Base-by-base conservation (phyloP, 495 filamentous ascomycete genomes). In the Emericellopsis terricola region DNA sequence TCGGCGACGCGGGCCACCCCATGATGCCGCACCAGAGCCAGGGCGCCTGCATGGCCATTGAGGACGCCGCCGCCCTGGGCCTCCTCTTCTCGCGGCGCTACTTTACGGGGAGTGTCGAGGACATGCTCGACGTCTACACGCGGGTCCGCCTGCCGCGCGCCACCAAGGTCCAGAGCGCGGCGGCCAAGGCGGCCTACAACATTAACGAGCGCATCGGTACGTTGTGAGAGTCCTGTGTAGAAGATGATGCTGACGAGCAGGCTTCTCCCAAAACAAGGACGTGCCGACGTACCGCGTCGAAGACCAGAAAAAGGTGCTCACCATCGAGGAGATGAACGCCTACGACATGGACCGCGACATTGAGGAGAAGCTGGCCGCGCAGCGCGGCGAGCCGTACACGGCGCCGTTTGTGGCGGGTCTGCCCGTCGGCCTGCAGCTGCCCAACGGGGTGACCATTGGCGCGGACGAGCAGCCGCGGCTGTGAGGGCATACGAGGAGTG, bases 21-120 rank as follows among this genome's bases (percentile, higher is more conserved):
- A 66, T 66, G 62, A 62, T 66, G 58, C 62, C 62, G 0, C 53
- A 61, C 29, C 57, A 59, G 38, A 59, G 50, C 15, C 61, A 65
- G 40, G 58, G 55, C 2, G 61, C 45, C 15, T 56, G 52, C 7
- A 59, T 62, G 36, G 51, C 51, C 1, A 51, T 62, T 15, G 61
- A 63, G 41, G 59, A 65, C 37, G 56, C 42, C 3, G 51, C 44
- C 0, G 56, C 55, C 7, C 36, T 65, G 0, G 58, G 45, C 18
- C 55, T 60, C 0, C 41, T 49, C 1, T 31, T 53, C 10, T 43
- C 51, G 11, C 29, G 28, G 27, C 39, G 32, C 13, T 37, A 50
- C 1, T 34, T 37, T 5, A n/a, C 41, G 0, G 41, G 41, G 4
- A 52, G 68, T 15, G 48, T 74, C 10, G 40, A 42, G 0, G 37